Conservation (phyloP, 2,329 filamentous ascomycete genomes). For the Calonectria henricotiae region DNA sequence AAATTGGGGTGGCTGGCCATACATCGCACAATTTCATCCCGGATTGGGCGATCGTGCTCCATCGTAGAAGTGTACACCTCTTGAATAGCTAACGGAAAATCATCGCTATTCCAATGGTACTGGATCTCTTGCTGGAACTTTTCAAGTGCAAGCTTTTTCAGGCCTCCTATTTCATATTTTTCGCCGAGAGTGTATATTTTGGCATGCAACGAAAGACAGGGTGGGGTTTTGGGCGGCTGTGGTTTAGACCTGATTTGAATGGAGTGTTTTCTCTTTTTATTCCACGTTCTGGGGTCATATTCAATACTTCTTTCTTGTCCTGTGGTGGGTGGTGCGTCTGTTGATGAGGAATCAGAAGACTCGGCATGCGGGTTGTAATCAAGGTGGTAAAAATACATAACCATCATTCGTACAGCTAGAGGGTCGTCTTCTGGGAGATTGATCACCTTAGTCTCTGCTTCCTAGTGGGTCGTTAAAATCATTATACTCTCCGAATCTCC, state of each 20-base stretch:
- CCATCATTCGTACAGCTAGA: constrained; percentile 7
- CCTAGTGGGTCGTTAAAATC: neutral
- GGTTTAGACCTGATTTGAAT: neutral
- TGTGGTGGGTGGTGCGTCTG: neutral
- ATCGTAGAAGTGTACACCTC: constrained; percentile 3
- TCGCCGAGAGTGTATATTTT: constrained; percentile 3
- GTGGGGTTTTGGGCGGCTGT: neutral
- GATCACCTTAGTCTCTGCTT: neutral
- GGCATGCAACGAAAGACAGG: constrained; percentile 13
- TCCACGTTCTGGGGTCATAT: neutral
- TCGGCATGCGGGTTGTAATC: constrained; percentile 12
- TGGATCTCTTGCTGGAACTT: constrained; percentile 1
- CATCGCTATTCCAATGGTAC: constrained; percentile 13
- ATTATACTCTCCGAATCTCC: neutral
- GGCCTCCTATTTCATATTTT: constrained; percentile 3
- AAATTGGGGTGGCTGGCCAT: constrained; percentile 1
- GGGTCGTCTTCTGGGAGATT: constrained; percentile 13
- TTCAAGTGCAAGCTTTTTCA: constrained; percentile 11
- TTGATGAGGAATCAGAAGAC: neutral
- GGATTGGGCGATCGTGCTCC: neutral
- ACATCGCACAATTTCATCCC: constrained; percentile 15
- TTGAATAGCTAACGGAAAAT: constrained; percentile 1
- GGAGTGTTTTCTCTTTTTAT: constrained; percentile 13
- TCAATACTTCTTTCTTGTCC: neutral
- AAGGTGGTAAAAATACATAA: constrained; percentile 13